Evolutionary conservation across 352 stramenopile genomes (phyloP).

Genomic region (Phytophthora sojae): DNA sequence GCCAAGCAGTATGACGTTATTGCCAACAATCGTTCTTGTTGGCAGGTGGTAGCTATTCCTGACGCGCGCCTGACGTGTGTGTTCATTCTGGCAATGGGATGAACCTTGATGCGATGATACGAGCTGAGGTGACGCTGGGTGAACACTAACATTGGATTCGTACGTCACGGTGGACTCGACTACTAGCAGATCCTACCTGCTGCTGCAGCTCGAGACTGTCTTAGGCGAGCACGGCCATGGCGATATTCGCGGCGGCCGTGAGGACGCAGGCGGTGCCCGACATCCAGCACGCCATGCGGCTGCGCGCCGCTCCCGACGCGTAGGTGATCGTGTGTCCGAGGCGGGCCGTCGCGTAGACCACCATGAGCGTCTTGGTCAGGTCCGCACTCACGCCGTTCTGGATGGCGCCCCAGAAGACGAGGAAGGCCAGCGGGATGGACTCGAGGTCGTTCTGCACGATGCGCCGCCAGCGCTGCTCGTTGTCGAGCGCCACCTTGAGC

Average conservation of each 20-base stretch:
- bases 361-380: constrained; percentile 42
- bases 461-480: constrained; percentile 57
- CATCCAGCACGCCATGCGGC: constrained; percentile 44
- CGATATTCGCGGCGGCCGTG: constrained; percentile 27
- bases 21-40: too few species aligned
- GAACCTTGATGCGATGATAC: too few species aligned
- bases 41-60: too few species aligned
- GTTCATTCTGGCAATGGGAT: too few species aligned
- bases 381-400: constrained; percentile 44
- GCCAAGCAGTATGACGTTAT: too few species aligned
- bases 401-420: constrained; percentile 52
- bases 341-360: constrained; percentile 52
- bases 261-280: constrained; percentile 33
- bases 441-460: constrained; percentile 72
- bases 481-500: constrained; percentile 31
- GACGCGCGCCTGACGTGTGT: too few species aligned
- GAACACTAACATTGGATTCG: constrained; percentile 1
- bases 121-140: too few species aligned
- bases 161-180: constrained; percentile 3
- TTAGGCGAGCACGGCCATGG: constrained; percentile 26
- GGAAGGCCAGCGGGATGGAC: constrained; percentile 57
- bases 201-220: too few species aligned
- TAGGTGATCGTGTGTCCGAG: constrained; percentile 54
- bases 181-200: background rate
- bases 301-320: constrained; percentile 30